A percentile compares a stretch with the other conserved stretches of the same genome.
Conservation (phyloP, 1,284 basidiomycete species). For the Sparassis latifolia region DNA sequence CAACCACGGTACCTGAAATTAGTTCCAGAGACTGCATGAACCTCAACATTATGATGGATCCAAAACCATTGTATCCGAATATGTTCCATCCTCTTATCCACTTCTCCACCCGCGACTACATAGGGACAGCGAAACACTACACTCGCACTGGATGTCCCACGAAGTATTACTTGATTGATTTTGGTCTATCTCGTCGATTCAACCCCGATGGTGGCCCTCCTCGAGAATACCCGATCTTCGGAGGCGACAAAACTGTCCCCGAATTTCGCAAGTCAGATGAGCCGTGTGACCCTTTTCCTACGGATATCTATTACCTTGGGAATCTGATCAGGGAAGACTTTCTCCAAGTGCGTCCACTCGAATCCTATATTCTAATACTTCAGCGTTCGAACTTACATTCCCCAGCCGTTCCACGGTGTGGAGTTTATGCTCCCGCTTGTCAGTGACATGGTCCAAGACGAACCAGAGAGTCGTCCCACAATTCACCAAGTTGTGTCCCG, state of each 20-base stretch:
- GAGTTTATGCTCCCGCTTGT: slow-evolving; percentile 12
- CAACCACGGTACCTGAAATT: not conserved
- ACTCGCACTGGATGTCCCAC: slow-evolving; percentile 23
- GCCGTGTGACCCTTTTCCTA: slow-evolving; percentile 12
- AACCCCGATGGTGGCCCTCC: slow-evolving; percentile 6
- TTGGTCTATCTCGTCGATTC: slow-evolving; percentile 28
- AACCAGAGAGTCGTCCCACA: slow-evolving; percentile 9
- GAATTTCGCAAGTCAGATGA: slow-evolving; percentile 7
- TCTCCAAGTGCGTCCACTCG: not conserved
- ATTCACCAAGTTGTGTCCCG: slow-evolving; percentile 9
- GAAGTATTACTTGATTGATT: slow-evolving; percentile 29
- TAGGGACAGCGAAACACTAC: slow-evolving; percentile 15
- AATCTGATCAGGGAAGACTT: slow-evolving; percentile 21
- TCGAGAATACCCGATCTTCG: slow-evolving; percentile 4
- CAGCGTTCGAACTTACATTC: too few relatives aligned
- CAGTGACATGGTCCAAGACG: slow-evolving; percentile 10
- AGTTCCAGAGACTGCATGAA: slow-evolving; percentile 30
- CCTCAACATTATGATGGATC: slow-evolving; percentile 32
- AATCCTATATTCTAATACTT: too few relatives aligned
- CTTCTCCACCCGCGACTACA: not conserved
- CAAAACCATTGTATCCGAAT: slow-evolving; percentile 17
- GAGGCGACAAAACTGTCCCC: slow-evolving; percentile 9
- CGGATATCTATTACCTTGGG: slow-evolving; percentile 17
- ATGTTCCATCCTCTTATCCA: slow-evolving; percentile 21
- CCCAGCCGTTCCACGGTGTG: slow-evolving; percentile 1